Conservation (phyloP, 106 monocot species). For the Alisma plantagoaquatica region DNA sequence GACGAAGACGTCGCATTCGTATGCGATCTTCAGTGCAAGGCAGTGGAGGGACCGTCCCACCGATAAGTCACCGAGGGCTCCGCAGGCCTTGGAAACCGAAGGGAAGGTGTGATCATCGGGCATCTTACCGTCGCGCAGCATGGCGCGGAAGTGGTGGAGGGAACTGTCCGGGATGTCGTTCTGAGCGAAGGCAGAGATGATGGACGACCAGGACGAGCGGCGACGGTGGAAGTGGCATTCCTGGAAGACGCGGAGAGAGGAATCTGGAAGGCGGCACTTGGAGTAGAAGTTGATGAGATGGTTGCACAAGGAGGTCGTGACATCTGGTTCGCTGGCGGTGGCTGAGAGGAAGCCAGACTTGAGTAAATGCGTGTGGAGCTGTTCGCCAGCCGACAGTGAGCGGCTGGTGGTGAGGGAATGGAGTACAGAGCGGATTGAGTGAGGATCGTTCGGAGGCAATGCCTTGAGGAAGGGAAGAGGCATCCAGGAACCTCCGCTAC, state of each 20-base stretch:
- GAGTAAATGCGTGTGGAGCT: conserved; percentile 56
- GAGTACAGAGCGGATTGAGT: conserved; percentile 21
- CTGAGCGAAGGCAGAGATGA: conserved; percentile 25
- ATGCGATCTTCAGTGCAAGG: conserved; percentile 24
- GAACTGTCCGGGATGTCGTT: conserved; percentile 53
- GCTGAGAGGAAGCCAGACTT: conserved; percentile 24
- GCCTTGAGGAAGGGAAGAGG: too few species aligned
- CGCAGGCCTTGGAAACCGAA: neutral
- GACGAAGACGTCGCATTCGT: conserved; percentile 32
- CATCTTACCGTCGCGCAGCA: too few species aligned
- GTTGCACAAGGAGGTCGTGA: conserved; percentile 48
- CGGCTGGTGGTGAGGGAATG: conserved; percentile 36
- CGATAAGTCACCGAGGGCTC: neutral
- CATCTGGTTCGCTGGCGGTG: too few species aligned
- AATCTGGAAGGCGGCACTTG: conserved; percentile 41
- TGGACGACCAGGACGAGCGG: conserved; percentile 10
- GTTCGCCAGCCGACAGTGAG: conserved; percentile 29
- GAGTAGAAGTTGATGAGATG: conserved; percentile 77
- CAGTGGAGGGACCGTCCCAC: conserved; percentile 23
- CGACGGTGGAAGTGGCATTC: conserved; percentile 49
- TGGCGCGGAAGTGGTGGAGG: conserved; percentile 37
- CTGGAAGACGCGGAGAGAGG: conserved; percentile 61
- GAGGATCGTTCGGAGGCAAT: too few species aligned
- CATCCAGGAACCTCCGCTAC: too few species aligned
- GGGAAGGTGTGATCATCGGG: neutral